phyloP scores from a whole-genome alignment of 2,329 filamentous ascomycete genomes.

The Neurospora sp. region DNA sequence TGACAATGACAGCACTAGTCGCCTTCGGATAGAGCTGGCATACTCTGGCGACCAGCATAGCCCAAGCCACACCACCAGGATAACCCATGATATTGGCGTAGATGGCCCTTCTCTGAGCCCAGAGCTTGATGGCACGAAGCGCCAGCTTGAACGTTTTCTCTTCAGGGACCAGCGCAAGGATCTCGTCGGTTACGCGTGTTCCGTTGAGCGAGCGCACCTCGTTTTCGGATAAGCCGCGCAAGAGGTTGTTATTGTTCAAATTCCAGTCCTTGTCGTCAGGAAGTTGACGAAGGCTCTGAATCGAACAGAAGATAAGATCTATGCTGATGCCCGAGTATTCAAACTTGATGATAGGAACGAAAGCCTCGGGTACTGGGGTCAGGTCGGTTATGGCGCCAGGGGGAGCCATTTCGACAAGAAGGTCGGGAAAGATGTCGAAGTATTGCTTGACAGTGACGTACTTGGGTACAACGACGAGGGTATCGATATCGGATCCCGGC shows the following conservation, averaged over 20 bases:
- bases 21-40: slow-evolving; percentile 95
- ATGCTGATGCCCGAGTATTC: slow-evolving; percentile 87
- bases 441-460: slow-evolving; percentile 86
- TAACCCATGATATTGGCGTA: slow-evolving; percentile 97
- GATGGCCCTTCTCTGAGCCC: slow-evolving; percentile 85
- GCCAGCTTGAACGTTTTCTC: slow-evolving; percentile 82
- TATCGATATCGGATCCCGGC: slow-evolving; percentile 96
- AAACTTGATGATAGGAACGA: slow-evolving; percentile 95
- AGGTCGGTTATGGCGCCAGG: slow-evolving; percentile 75
- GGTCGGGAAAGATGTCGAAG: slow-evolving; percentile 76
- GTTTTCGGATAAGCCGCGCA: slow-evolving; percentile 77
- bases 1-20: slow-evolving; percentile 75
- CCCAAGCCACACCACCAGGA: slow-evolving; percentile 94
- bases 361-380: slow-evolving; percentile 77
- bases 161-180: slow-evolving; percentile 80
- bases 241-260: slow-evolving; percentile 71
- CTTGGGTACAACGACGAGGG: slow-evolving; percentile 81
- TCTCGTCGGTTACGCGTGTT: slow-evolving; percentile 88
- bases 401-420: slow-evolving; percentile 67
- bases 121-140: slow-evolving; percentile 86
- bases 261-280: slow-evolving; percentile 57
- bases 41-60: slow-evolving; percentile 90
- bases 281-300: slow-evolving; percentile 60
- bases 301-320: slow-evolving; percentile 80
- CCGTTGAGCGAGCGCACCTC: slow-evolving; percentile 88